These are phyloP conservation scores for Nematocida displodere DNA, from an alignment of 371 early-diverging fungal genomes.

Conservation along the genomic window DNA sequence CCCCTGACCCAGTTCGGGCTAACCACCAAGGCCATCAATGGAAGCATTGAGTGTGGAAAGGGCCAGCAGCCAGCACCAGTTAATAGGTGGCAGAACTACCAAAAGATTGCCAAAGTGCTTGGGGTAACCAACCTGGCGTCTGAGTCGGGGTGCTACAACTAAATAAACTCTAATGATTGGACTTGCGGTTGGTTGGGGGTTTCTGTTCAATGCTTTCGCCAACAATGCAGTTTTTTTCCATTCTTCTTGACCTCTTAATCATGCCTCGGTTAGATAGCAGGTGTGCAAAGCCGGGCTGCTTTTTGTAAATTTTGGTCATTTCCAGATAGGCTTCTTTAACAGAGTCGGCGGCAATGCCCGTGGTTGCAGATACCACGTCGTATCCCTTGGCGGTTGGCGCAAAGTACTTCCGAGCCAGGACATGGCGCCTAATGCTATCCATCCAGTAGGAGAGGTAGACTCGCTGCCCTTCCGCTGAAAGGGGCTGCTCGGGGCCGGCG, in stretches of 20 bases:
- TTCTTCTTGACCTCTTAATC: conserved; percentile 39
- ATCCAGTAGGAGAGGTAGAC: conserved; percentile 62
- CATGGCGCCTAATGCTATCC: conserved; percentile 34
- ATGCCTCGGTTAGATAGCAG: conserved; percentile 6
- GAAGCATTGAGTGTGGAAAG: conserved; percentile 63
- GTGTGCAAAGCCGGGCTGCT: background rate
- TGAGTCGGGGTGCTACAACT: conserved; percentile 64
- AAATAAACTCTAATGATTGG: conserved; percentile 24
- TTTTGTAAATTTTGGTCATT: background rate
- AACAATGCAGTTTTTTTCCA: background rate
- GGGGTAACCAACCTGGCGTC: conserved; percentile 55
- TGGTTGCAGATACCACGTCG: conserved; percentile 33
- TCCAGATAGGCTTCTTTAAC: conserved; percentile 4
- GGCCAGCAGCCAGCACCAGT: conserved; percentile 53
- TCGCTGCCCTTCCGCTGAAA: conserved; percentile 49
- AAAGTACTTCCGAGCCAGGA: background rate
- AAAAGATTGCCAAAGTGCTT: conserved; percentile 59
- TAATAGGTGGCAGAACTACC: conserved; percentile 63
- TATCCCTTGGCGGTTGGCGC: conserved; percentile 8
- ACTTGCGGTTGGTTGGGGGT: background rate
- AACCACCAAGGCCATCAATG: conserved; percentile 66
- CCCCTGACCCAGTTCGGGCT: conserved; percentile 64
- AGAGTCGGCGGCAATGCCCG: conserved; percentile 52
- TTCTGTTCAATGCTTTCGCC: background rate
- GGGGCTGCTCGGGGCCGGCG: conserved; percentile 63